Evolutionary conservation across 805 yeast species (phyloP).

Genomic region (Starmerella stigmatis): DNA sequence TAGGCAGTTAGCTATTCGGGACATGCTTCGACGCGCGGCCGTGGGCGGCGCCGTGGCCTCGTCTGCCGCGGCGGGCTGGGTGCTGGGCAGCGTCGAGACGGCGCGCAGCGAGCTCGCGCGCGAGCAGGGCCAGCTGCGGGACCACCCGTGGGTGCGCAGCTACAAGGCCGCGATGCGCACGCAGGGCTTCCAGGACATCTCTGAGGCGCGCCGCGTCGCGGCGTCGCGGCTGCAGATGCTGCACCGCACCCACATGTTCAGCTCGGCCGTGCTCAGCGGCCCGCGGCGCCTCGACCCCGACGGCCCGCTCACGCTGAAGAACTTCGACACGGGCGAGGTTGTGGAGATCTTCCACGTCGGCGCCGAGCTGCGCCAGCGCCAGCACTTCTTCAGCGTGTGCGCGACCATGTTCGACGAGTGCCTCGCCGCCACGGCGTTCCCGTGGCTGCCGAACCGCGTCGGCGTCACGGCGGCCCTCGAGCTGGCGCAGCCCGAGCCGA

Average conservation of each 20-base stretch:
- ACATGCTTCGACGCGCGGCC: slow-evolving; percentile 2
- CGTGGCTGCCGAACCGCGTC: slow-evolving; percentile 55
- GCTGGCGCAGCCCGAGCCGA: slow-evolving; percentile 34
- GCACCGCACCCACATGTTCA: slow-evolving; percentile 20
- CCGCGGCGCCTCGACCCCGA: slow-evolving; percentile 7
- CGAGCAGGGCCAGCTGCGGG: slow-evolving; percentile 5
- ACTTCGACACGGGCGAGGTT: slow-evolving; percentile 11
- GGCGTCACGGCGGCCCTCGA: slow-evolving; percentile 78
- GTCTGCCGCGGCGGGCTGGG: slow-evolving; percentile 7
- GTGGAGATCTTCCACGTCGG: slow-evolving; percentile 13
- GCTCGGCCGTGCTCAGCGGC: slow-evolving; percentile 10
- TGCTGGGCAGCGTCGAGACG: neutral
- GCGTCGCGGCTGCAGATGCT: slow-evolving; percentile 5
- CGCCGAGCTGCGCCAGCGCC: slow-evolving; percentile 34
- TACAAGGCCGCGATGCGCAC: neutral
- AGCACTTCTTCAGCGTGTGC: slow-evolving; percentile 64
- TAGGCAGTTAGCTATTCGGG: too few species aligned
- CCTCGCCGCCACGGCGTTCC: slow-evolving; percentile 58
- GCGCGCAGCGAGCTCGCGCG: neutral
- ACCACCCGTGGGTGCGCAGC: slow-evolving; percentile 7
- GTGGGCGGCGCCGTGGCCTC: slow-evolving; percentile 1
- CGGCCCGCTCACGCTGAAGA: slow-evolving; percentile 11
- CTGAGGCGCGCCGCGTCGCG: neutral
- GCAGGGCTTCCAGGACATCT: slow-evolving; percentile 3
- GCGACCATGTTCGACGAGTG: slow-evolving; percentile 77